A percentile compares a stretch with the other conserved stretches of the same genome.
phyloP scores from a whole-genome alignment of 768 basidiomycete species.

The Boletus sensibilis region DNA sequence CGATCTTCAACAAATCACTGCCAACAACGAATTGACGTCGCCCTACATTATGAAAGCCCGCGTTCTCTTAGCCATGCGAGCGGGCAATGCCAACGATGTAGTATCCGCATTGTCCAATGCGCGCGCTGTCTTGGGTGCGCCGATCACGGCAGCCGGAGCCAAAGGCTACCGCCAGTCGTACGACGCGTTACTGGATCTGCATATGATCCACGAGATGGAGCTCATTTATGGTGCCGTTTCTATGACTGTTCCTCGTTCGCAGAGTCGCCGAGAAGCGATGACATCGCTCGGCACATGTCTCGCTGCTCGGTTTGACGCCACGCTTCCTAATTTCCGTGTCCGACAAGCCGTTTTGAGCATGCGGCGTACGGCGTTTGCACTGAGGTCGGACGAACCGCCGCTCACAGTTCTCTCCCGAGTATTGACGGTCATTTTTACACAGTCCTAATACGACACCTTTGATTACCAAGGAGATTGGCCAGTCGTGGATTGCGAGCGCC shows the following conservation, averaged over 20 bases:
- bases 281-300: slow-evolving; percentile 40
- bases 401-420: not conserved
- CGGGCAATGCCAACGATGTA: slow-evolving; percentile 47
- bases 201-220: slow-evolving; percentile 84
- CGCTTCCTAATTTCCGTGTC: slow-evolving; percentile 83
- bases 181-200: slow-evolving; percentile 81
- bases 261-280: slow-evolving; percentile 44
- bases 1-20: slow-evolving; percentile 65
- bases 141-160: slow-evolving; percentile 77
- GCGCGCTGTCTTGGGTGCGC: slow-evolving; percentile 69
- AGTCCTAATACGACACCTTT: slow-evolving; percentile 32
- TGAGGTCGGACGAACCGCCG: slow-evolving; percentile 48
- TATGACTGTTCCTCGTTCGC: slow-evolving; percentile 38
- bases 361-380: slow-evolving; percentile 77
- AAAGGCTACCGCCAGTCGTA: slow-evolving; percentile 86
- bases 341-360: slow-evolving; percentile 89
- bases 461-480: slow-evolving; percentile 64
- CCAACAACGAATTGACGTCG: slow-evolving; percentile 46
- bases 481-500: slow-evolving; percentile 89
- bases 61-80: slow-evolving; percentile 76
- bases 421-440: slow-evolving; percentile 7
- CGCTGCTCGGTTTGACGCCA: slow-evolving; percentile 64
- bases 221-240: slow-evolving; percentile 51
- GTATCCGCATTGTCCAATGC: slow-evolving; percentile 57
- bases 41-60: slow-evolving; percentile 74